Base-by-base conservation (phyloP, 1,139 yeast species). In the Pneumocystis canis region DNA sequence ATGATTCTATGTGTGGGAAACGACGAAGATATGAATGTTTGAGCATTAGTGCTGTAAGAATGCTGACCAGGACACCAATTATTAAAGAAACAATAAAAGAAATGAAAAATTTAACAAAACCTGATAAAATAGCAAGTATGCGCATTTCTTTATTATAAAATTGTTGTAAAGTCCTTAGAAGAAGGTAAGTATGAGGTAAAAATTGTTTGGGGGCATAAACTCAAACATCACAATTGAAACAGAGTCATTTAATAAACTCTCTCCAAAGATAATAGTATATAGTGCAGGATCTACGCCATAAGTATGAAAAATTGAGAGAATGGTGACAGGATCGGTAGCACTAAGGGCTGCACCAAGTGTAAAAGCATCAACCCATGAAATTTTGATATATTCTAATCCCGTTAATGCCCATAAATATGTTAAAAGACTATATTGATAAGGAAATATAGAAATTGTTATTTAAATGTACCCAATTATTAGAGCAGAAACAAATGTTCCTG, bases 181-280 rank as follows among this genome's bases (percentile, higher is more conserved):
- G 3, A 30, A 16, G 11, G 16, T 32, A 57, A 58, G 54, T n/a
- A 4, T 30, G 16, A 37, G 14, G 1, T 6, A 20, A 16, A 3
- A 25, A 20, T 28, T 9, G 35, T 20, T 58, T 31, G 11, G 5
- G 25, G 11, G 11, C 14, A 25, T 33, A 35, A 56, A 47, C 77
- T 94, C 98, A 76, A 94, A 94, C 95, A 94, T 92, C 69, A 94
- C 98, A 73, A 94, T 94, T 67, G 97, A 90, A 67, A 94, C 95
- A 58, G 99, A 98, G 76, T 94, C 99, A 72, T 94, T 94, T 64
- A 94, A 77, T 67, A 94, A 78, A 4, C 96, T 87, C 74, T 94
- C 99, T 59, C 99, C 99, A 73, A 94, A 92, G 65, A 94, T 92
- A 67, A 94, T 89, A 30, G 98, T 92, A 76, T 94, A 94, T 60